Evolutionary conservation across 116 monocot genomes (phyloP).

Genomic region (Cymodocea nodosa): DNA sequence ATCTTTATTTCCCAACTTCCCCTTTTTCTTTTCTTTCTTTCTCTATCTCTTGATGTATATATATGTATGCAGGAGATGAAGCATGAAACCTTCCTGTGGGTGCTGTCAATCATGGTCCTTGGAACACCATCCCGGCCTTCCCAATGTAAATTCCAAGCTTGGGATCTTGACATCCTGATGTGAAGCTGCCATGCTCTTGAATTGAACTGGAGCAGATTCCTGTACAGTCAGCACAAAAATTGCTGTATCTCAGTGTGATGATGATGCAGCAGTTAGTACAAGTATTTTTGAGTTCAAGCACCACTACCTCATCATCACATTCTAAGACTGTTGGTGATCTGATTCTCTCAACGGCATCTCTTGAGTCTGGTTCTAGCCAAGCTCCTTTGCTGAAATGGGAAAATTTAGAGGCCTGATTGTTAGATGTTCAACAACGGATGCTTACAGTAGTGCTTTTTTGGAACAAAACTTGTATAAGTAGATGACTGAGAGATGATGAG

Average conservation of each 20-base stretch:
- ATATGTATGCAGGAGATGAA: too few species aligned
- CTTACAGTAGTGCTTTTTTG: too few species aligned
- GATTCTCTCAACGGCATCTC: not conserved
- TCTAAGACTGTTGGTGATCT: not conserved
- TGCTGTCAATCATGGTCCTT: conserved; percentile 1
- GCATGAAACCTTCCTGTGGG: too few species aligned
- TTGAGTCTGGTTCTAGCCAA: not conserved
- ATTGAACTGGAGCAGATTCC: not conserved
- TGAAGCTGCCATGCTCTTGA: not conserved
- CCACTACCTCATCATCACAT: not conserved
- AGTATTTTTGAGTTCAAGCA: too few species aligned
- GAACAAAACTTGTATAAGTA: too few species aligned
- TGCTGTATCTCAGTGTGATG: not conserved
- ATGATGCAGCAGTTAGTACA: not conserved
- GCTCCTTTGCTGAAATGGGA: conserved; percentile 4
- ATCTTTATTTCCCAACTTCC: too few species aligned
- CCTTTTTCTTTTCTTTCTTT: too few species aligned
- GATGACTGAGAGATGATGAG: too few species aligned
- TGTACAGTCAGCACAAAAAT: not conserved
- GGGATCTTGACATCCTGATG: conserved; percentile 1
- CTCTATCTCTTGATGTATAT: too few species aligned
- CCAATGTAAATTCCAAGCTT: conserved; percentile 4
- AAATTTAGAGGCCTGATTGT: too few species aligned
- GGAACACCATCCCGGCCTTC: conserved; percentile 3
- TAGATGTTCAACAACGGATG: too few species aligned